Base-by-base conservation (phyloP, 768 basidiomycete species). In the Tylopilus sp. region DNA sequence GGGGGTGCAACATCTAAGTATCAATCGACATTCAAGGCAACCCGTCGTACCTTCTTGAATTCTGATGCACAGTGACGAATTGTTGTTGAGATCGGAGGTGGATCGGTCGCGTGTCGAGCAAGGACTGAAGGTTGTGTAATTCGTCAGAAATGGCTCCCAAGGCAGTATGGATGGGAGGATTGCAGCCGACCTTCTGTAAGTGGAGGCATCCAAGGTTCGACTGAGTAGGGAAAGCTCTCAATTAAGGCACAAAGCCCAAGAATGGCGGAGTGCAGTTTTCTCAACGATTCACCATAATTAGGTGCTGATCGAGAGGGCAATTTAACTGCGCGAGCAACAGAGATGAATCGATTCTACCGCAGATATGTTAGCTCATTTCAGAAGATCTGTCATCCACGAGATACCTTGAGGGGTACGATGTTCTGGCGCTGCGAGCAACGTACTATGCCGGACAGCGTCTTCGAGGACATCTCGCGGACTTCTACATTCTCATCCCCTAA, bases 141-240 rank as follows among this genome's bases (percentile, higher is more conserved):
- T 10, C 25, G 36, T 57, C 25, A 38, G 38, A 36, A 41, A 14
- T 48, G 30, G 25, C 16, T 34, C 33, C 40, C 28, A 33, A 6
- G 30, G 28, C 17, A 8, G 24, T 41, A 28, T 29, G 42, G n/a
- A n/a, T n/a, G n/a, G n/a, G n/a, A 38, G 43, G 30, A 34, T 24
- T 49, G 26, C 31, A 38, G 7, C 74, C 36, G 60, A 87, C 88
- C 80, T 76, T 90, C 88, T 31, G 87, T 88, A 48, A 91, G 76
- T 19, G 86, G 74, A 28, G 88, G 88, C 81, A 96, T 86, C 88
- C 94, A 98, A 57, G 85, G 84, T 63, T 96, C 96, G 14, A 98
- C 87, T 2, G 93, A 94, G 71, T 97, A 97, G 0, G 96, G 96
- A 67, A 89, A 96, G 52, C 93, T 95, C 62, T 95, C 91, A 30